Evolutionary conservation across 805 yeast genomes (phyloP).

Genomic region (Lipomyces chichibuensis): DNA sequence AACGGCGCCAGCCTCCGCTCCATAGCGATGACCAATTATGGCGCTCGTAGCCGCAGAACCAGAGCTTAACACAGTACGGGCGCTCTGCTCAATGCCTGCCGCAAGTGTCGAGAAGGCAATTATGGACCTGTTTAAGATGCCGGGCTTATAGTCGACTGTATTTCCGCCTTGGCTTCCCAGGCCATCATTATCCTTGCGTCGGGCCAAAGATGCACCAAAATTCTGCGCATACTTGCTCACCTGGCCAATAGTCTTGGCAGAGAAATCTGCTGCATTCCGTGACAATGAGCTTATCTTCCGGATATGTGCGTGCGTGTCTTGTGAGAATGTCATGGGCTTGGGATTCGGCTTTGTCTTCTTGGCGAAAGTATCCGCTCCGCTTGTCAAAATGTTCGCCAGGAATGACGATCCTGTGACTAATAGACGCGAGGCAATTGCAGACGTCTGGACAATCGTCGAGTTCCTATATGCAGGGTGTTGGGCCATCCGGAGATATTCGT

Average conservation of each 20-base stretch:
- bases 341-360: background rate
- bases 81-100: background rate
- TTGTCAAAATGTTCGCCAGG: background rate
- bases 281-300: background rate
- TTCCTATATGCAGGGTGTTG: background rate
- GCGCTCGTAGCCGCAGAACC: slow-evolving; percentile 2
- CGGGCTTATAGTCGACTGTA: background rate
- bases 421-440: background rate
- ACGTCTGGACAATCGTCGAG: slow-evolving; percentile 4
- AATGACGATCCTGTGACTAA: background rate
- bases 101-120: slow-evolving; percentile 4
- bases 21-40: slow-evolving; percentile 2
- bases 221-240: slow-evolving; percentile 4
- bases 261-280: background rate
- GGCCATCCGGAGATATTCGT: background rate
- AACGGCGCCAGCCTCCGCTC: background rate
- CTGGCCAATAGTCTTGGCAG: background rate
- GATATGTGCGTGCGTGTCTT: background rate
- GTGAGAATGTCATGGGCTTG: slow-evolving; percentile 1
- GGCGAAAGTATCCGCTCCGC: slow-evolving; percentile 2
- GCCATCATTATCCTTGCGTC: background rate
- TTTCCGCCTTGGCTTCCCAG: background rate
- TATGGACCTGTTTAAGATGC: background rate
- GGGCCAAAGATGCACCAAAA: background rate
- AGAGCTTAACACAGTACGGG: slow-evolving; percentile 1